Percentiles rank a stretch among this genome's conserved stretches.
Evolutionary conservation across 257 asterid species (phyloP).

Genomic region (Nicotiana paniculata): DNA sequence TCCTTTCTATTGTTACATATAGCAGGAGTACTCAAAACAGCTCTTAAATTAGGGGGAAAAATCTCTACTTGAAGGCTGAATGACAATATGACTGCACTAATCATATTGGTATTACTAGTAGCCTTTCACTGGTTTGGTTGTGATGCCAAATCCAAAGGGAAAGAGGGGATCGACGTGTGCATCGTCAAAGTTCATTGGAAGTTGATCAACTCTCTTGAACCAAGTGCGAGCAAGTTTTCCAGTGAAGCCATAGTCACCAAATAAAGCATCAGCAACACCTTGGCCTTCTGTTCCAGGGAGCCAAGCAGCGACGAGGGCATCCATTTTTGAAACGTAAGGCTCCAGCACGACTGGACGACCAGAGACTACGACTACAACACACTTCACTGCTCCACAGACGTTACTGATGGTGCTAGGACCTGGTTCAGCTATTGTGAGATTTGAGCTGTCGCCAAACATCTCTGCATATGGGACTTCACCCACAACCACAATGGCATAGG

Average conservation of each 20-base stretch:
- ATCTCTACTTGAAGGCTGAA: neutral
- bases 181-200: slow-evolving; percentile 83
- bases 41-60: neutral
- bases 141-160: slow-evolving; percentile 62
- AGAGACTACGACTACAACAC: slow-evolving; percentile 62
- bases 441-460: slow-evolving; percentile 53
- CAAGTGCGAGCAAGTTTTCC: slow-evolving; percentile 87
- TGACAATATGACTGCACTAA: neutral
- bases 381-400: slow-evolving; percentile 51
- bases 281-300: slow-evolving; percentile 84
- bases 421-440: slow-evolving; percentile 48
- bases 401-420: slow-evolving; percentile 50
- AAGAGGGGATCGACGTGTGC: slow-evolving; percentile 67
- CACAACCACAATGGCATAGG: slow-evolving; percentile 66
- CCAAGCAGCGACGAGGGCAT: slow-evolving; percentile 86
- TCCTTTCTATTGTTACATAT: neutral
- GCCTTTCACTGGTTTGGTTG: slow-evolving; percentile 28
- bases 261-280: slow-evolving; percentile 61
- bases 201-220: slow-evolving; percentile 67
- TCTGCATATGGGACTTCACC: slow-evolving; percentile 77
- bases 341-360: slow-evolving; percentile 76
- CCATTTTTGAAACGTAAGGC: slow-evolving; percentile 45
- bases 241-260: slow-evolving; percentile 62
- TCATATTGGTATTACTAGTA: slow-evolving; percentile 2
- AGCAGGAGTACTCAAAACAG: neutral